Evolutionary conservation across 805 yeast species (phyloP).

Genomic region (Cyberlindnera meyerae): DNA sequence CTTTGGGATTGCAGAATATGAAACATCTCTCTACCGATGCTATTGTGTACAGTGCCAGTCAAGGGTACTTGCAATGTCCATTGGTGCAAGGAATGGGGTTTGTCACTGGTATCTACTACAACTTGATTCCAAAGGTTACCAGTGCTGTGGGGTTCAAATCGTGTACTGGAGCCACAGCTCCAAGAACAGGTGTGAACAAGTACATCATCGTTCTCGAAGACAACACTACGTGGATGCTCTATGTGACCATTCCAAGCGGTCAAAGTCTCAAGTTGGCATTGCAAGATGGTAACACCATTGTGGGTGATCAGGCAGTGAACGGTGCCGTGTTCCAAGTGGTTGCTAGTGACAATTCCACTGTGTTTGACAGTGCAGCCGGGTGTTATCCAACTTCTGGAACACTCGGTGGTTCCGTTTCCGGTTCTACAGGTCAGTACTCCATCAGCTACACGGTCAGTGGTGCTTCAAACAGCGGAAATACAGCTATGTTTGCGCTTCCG

Average conservation of each 20-base stretch:
- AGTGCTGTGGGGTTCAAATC: slow-evolving; percentile 61
- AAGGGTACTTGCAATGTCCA: slow-evolving; percentile 48
- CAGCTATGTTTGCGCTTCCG: slow-evolving; percentile 60
- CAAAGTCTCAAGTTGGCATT: slow-evolving; percentile 28
- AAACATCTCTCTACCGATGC: slow-evolving; percentile 32
- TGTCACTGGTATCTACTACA: slow-evolving; percentile 59
- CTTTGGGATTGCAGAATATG: slow-evolving; percentile 27
- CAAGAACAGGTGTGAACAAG: slow-evolving; percentile 43
- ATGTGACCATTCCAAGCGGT: slow-evolving; percentile 44
- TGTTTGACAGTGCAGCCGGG: slow-evolving; percentile 61
- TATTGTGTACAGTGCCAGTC: slow-evolving; percentile 21
- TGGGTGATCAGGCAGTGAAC: slow-evolving; percentile 39
- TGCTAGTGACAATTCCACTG: slow-evolving; percentile 41
- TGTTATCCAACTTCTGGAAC: slow-evolving; percentile 47
- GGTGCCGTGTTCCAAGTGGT: slow-evolving; percentile 59
- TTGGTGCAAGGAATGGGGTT: slow-evolving; percentile 81
- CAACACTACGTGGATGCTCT: slow-evolving; percentile 62
- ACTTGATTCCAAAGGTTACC: slow-evolving; percentile 48
- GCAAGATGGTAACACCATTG: slow-evolving; percentile 34
- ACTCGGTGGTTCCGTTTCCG: slow-evolving; percentile 38
- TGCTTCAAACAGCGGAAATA: slow-evolving; percentile 36
- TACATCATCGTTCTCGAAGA: slow-evolving; percentile 52
- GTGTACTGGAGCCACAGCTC: slow-evolving; percentile 36
- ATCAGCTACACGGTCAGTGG: slow-evolving; percentile 43
- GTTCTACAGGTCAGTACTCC: slow-evolving; percentile 35